These are phyloP conservation scores for Hericium coralloides DNA, from an alignment of 768 basidiomycete genomes.

Conservation along the genomic window DNA sequence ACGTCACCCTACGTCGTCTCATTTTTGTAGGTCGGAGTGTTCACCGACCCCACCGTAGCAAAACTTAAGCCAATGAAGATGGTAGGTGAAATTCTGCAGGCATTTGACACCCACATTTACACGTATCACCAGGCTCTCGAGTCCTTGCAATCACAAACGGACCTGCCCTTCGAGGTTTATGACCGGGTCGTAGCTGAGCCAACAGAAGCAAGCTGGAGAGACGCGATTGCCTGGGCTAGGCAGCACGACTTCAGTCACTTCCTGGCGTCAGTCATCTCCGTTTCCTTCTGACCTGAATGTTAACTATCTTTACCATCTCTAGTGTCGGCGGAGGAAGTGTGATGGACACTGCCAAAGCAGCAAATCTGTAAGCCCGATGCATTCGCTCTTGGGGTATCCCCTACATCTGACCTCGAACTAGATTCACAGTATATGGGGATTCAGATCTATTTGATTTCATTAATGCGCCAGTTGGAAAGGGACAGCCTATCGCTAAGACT, in stretches of 20 bases:
- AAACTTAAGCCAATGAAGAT: conserved; percentile 76
- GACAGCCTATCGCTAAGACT: conserved; percentile 65
- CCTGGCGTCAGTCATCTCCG: conserved; percentile 52
- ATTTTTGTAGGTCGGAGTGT: conserved; percentile 71
- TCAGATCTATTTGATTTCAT: conserved; percentile 93
- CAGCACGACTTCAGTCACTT: conserved; percentile 89
- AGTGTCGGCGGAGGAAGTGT: conserved; percentile 92
- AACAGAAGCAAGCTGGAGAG: conserved; percentile 82
- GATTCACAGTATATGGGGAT: conserved; percentile 87
- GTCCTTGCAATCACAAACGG: conserved; percentile 68
- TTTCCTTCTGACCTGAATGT: neutral
- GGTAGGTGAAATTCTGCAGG: conserved; percentile 33
- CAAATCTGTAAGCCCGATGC: conserved; percentile 57
- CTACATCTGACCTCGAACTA: conserved; percentile 18
- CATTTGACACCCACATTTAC: neutral
- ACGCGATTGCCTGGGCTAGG: conserved; percentile 84
- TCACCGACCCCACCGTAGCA: conserved; percentile 83
- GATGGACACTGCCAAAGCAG: conserved; percentile 93
- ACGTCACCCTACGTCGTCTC: neutral
- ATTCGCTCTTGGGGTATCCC: neutral
- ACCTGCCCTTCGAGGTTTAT: conserved; percentile 74
- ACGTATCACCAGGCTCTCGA: conserved; percentile 49
- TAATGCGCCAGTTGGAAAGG: conserved; percentile 93
- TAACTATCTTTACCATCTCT: neutral
- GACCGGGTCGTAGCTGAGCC: conserved; percentile 83